Evolutionary conservation across 805 yeast genomes (phyloP), one percentile per base, ranked within the genome.

Genomic region (Kluyveromyces siamensis): DNA sequence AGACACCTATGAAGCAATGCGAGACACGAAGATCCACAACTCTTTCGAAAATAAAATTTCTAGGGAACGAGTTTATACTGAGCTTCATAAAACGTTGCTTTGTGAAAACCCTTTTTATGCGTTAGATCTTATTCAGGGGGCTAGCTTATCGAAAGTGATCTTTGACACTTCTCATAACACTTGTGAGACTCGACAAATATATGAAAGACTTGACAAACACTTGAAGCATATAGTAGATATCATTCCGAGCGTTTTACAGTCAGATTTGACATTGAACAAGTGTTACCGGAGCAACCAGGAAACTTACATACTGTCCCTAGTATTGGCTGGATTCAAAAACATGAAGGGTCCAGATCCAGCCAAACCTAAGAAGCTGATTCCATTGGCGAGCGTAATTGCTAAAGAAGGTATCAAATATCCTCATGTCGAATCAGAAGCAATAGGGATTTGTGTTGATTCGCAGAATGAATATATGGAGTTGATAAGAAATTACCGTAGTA

Each of bases 41-140:
- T 81, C 86, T 1, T 72, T 93, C 44, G 64, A 73, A 17, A 72
- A 75, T 27, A 93, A 93, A 59, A 89, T 93, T 44, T 86, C 96
- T 49, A 74, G 93, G 47, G 99, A 93, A 64, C 74, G 99, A 53
- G 80, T 93, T 16, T 97, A 96, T 2, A 81, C 79, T 6, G 99
- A 93, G 60, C 65, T 90, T 44, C 81, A 75, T 41, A 93, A 93
- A 64, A 84, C 84, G 38, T 68, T 91, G n/a, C 65, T 66, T n/a
- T 79, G 89, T 7, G 60, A 68, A 8, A 73, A 82, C 56, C 86
- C 90, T 0, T 64, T 72, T 0, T 73, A 77, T 51, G 96, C 93
- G 0, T 65, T 89, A 49, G 64, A 72, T 19, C 63, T 85, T 50
- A 71, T 90, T 37, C 74, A 74, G 44, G 69, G 73, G 37, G 78